Evolutionary conservation across 78 protist genomes (phyloP), one percentile per base, ranked within the genome.

Genomic region (Bodo saltans): DNA sequence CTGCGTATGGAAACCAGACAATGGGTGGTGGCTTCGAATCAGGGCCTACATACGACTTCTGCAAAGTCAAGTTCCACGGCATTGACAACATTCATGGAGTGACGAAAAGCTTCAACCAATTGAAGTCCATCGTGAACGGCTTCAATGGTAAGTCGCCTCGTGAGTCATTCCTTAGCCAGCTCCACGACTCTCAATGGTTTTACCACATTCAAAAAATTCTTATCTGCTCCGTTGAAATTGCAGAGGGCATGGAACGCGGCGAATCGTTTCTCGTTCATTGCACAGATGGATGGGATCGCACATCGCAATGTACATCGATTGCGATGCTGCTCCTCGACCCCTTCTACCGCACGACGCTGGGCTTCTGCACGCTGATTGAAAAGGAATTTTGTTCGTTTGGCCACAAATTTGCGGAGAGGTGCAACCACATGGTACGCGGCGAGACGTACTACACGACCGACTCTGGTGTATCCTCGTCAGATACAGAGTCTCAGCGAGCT

Each of bases 211-310:
- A n/a, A n/a, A n/a, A n/a, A n/a, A n/a, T n/a, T n/a, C n/a, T n/a
- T n/a, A n/a, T n/a, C n/a, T n/a, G n/a, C n/a, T n/a, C n/a, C n/a
- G n/a, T n/a, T n/a, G n/a, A n/a, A n/a, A n/a, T n/a, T n/a, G n/a
- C n/a, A n/a, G n/a, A n/a, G n/a, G n/a, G n/a, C 28, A 83, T 88
- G 40, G 83, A 92, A 40, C 83, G 85, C 68, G 74, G 83, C 53
- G 27, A 67, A 1, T 89, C 94, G 0, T 90, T 93, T 0, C 70
- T 93, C 27, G 83, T 88, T 26, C 89, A 86, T 29, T 86, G 94
- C 79, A 81, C 83, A 32, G 90, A 87, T 41, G 96, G 96, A 1
- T 93, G 96, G 96, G 96, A 93, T 68, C 87, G 96, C 32, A 93
- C 96, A 0, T 67, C 92, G n/a, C 96, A 93, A 85, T 38, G 92